Percentiles rank a stretch among this genome's conserved stretches.
These are phyloP conservation scores for Ophiocordyceps camponoti-saundersi DNA, from an alignment of 2,329 filamentous ascomycete genomes.

Conservation along the genomic window DNA sequence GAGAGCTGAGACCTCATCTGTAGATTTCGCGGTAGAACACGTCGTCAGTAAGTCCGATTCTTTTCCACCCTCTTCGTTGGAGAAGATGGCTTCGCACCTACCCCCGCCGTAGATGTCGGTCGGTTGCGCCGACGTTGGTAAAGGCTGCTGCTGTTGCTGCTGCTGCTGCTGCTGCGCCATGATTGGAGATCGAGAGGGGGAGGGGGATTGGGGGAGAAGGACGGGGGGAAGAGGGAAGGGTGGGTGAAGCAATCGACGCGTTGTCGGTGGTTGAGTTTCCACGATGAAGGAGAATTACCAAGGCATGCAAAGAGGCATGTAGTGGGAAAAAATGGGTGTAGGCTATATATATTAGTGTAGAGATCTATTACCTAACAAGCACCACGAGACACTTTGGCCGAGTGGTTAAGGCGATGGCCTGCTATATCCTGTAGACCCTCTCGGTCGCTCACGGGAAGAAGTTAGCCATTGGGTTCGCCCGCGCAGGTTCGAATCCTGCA, in stretches of 20 bases:
- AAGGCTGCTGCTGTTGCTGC: conserved; percentile 24
- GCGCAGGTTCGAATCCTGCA: conserved; percentile 3
- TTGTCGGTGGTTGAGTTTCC: too few relatives aligned
- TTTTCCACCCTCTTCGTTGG: too few relatives aligned
- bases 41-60: background rate
- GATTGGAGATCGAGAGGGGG: background rate
- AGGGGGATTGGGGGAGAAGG: too few relatives aligned
- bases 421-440: background rate
- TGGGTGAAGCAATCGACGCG: background rate
- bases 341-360: background rate
- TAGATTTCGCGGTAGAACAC: conserved; percentile 1
- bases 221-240: background rate
- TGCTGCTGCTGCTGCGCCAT: background rate
- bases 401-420: conserved; percentile 1
- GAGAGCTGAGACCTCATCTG: conserved; percentile 94
- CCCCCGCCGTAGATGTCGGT: conserved; percentile 49
- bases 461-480: conserved; percentile 1
- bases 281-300: too few relatives aligned
- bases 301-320: background rate
- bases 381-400: conserved; percentile 1
- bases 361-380: background rate
- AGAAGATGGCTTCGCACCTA: conserved; percentile 12
- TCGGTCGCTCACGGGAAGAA: background rate
- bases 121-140: conserved; percentile 38
- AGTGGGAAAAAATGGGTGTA: background rate